Evolutionary conservation across 2,329 filamentous ascomycete species (phyloP), one percentile per base, ranked within the genome.

Genomic region (Penicillium sp.): DNA sequence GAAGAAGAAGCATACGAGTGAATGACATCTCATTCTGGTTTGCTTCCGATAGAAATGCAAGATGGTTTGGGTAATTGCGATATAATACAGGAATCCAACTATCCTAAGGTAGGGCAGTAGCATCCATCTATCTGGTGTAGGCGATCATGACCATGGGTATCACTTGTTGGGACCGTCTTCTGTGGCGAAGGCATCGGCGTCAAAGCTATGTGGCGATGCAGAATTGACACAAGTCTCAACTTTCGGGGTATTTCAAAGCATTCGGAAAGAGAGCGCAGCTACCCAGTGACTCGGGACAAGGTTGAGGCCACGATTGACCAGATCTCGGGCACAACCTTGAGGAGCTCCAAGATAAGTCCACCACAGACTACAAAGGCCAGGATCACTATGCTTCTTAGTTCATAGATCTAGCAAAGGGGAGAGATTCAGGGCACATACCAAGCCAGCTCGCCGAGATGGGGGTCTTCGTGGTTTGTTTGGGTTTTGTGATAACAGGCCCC

Each of bases 331-430:
- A 77, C 63, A 33, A 79, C 63, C 59, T 80, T 76, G 21, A 86
- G 61, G 11, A 86, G 68, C 69, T 87, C 85, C 64, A 87, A 83
- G 39, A 86, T 65, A 21, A 88, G 67, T 25, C 85, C 85, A 42
- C 85, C 86, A 67, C 82, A 83, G 48, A 88, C 78, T 53, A 87
- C 82, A 70, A 88, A 88, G n/a, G 81, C 80, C 52, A 88, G 79
- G 33, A 87, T 58, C 50, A 83, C 85, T 88, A 50, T 11, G 37
- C 21, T 23, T 47, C 9, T 71, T 56, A 68, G 64, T 47, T 50
- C 47, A 9, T 19, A 33, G 19, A 26, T 23, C n/a, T 13, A 16
- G 52, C 1, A 13, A 31, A 23, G 16, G 26, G 13, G 23, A 55
- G 3, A 39, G n/a, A 7, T n/a, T 4, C 14, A 37, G 33, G 33